These are phyloP conservation scores for Amanita pseudoporphyria DNA, from an alignment of 768 basidiomycete genomes.

Conservation along the genomic window DNA sequence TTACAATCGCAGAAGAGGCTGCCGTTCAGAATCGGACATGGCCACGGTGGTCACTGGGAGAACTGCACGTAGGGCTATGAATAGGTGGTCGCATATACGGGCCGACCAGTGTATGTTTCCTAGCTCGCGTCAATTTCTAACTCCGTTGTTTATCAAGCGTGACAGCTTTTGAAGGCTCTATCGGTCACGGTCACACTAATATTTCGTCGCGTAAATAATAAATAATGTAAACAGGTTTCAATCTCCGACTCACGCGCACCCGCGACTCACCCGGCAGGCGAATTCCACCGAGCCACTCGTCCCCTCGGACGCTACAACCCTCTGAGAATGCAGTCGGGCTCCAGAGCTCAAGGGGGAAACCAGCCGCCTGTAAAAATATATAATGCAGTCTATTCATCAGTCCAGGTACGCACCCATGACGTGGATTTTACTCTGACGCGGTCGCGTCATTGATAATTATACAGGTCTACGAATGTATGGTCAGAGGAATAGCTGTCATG, in stretches of 20 bases:
- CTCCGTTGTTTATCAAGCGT: not conserved
- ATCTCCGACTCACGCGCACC: slow-evolving; percentile 31
- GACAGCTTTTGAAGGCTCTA: not conserved
- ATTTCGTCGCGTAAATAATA: not conserved
- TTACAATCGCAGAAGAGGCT: slow-evolving; percentile 34
- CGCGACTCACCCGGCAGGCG: slow-evolving; percentile 24
- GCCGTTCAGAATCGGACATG: slow-evolving; percentile 31
- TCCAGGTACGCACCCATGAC: slow-evolving; percentile 44
- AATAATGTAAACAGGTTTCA: slow-evolving; percentile 4
- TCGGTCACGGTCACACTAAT: not conserved
- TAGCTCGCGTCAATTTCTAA: no score
- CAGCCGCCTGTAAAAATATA: slow-evolving; percentile 74
- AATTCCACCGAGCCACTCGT: slow-evolving; percentile 17
- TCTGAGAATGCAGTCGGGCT: slow-evolving; percentile 37
- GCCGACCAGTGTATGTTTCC: no score
- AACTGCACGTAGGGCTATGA: not conserved
- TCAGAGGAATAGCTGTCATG: slow-evolving; percentile 98
- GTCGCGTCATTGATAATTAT: slow-evolving; percentile 23
- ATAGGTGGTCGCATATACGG: no score
- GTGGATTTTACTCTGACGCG: slow-evolving; percentile 17
- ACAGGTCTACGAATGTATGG: slow-evolving; percentile 97
- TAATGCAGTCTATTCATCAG: slow-evolving; percentile 88
- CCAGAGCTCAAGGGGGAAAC: slow-evolving; percentile 30
- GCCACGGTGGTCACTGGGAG: slow-evolving; percentile 16
- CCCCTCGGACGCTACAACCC: slow-evolving; percentile 17